phyloP scores from a whole-genome alignment of 1,284 basidiomycete genomes.

The Puccinia coronata region DNA sequence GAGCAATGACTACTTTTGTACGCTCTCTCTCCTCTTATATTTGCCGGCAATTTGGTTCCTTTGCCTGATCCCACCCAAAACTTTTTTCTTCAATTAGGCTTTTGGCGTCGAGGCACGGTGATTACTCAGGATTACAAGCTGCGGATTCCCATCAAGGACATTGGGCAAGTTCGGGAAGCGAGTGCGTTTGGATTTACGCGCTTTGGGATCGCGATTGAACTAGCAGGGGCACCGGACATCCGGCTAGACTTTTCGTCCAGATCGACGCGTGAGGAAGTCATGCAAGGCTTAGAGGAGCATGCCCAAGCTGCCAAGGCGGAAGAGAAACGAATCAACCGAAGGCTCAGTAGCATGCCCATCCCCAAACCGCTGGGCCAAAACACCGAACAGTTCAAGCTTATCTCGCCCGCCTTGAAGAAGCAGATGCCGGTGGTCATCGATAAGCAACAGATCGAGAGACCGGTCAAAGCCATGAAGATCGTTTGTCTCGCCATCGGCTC shows the following conservation, averaged over 20 bases:
- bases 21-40: slow-evolving; percentile 4
- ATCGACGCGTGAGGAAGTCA: slow-evolving; percentile 52
- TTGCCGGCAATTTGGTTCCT: neutral
- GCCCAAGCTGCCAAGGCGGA: slow-evolving; percentile 14
- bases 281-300: slow-evolving; percentile 7
- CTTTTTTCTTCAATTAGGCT: slow-evolving; percentile 23
- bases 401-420: neutral
- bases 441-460: slow-evolving; percentile 3
- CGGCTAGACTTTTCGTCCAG: slow-evolving; percentile 53
- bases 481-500: slow-evolving; percentile 94
- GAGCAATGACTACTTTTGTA: slow-evolving; percentile 55
- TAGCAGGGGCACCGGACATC: slow-evolving; percentile 54
- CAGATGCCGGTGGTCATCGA: neutral
- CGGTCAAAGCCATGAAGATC: slow-evolving; percentile 62
- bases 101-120: slow-evolving; percentile 44
- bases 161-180: slow-evolving; percentile 53
- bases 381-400: neutral
- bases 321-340: slow-evolving; percentile 17
- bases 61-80: neutral
- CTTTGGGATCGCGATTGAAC: slow-evolving; percentile 54
- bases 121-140: slow-evolving; percentile 53
- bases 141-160: slow-evolving; percentile 54
- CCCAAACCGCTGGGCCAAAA: slow-evolving; percentile 27
- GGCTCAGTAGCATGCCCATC: slow-evolving; percentile 18
- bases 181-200: slow-evolving; percentile 55